These are phyloP conservation scores for Tuber borchii DNA, from an alignment of 495 filamentous ascomycete species.

Conservation along the genomic window DNA sequence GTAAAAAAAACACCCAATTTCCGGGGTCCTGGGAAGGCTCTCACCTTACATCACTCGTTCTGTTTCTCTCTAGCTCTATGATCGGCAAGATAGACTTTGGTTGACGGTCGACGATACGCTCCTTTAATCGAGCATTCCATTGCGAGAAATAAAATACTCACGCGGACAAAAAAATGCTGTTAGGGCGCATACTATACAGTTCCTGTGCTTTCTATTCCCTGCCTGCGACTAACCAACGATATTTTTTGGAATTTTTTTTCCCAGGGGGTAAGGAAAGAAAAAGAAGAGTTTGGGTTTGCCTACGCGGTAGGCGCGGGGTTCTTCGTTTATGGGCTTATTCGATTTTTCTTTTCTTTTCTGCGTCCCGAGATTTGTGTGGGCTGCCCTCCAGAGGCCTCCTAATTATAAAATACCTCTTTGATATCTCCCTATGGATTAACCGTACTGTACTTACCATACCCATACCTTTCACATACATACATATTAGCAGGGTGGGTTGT, in stretches of 20 bases:
- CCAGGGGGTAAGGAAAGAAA: neutral
- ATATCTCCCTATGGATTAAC: neutral
- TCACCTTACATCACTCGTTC: constrained; percentile 1
- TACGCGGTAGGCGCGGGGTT: constrained; percentile 1
- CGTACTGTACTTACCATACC: neutral
- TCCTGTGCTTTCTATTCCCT: neutral
- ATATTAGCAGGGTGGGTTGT: neutral
- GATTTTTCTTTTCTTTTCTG: neutral
- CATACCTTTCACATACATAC: constrained; percentile 2
- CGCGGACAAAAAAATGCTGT: neutral
- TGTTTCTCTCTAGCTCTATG: neutral
- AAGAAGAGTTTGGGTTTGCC: neutral
- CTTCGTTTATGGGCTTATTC: neutral
- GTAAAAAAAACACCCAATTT: neutral
- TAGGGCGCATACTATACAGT: neutral
- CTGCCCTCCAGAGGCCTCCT: neutral
- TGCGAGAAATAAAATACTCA: constrained; percentile 1
- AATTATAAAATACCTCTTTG: neutral
- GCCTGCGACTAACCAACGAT: neutral
- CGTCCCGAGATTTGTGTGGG: neutral
- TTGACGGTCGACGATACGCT: neutral
- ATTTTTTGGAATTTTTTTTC: neutral
- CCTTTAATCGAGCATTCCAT: neutral
- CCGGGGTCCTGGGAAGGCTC: neutral
- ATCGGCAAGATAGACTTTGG: neutral